Conservation (phyloP, 169 alveolate genomes). For the Besnoitia besnoiti region DNA sequence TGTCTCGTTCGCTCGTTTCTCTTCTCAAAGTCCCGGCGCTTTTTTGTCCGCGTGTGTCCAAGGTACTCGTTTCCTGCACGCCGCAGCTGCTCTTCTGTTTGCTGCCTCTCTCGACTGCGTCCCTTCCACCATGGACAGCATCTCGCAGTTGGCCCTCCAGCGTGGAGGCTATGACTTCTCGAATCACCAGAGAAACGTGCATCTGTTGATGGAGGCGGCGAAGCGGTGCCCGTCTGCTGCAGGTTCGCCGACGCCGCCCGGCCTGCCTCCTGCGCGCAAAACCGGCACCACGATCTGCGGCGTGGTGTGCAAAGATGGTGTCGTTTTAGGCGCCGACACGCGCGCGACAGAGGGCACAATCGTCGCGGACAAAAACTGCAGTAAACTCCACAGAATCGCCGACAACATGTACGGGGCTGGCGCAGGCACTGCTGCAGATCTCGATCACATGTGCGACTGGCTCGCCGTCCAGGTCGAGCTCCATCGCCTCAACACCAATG, state of each 20-base stretch:
- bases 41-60: neutral
- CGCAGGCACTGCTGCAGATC: constrained; percentile 99
- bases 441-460: constrained; percentile 94
- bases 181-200: constrained; percentile 40
- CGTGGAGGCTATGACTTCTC: constrained; percentile 62
- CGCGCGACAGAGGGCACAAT: constrained; percentile 98
- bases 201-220: constrained; percentile 14
- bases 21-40: neutral
- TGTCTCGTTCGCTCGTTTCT: neutral
- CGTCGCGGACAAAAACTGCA: constrained; percentile 97
- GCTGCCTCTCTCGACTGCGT: too few species aligned
- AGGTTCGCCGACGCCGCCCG: neutral
- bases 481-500: constrained; percentile 34
- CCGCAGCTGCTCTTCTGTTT: neutral
- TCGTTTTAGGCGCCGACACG: constrained; percentile 98
- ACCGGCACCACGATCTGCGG: constrained; percentile 99
- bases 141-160: constrained; percentile 34
- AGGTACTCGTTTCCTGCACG: neutral
- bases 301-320: constrained; percentile 92
- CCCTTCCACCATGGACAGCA: constrained; percentile 1
- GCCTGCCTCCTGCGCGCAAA: constrained; percentile 63
- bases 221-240: neutral
- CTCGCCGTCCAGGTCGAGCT: constrained; percentile 80
- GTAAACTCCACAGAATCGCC: constrained; percentile 94
- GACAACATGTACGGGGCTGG: constrained; percentile 98